Conservation (phyloP, 169 alveolate genomes). For the Plasmodium gallinaceum region DNA sequence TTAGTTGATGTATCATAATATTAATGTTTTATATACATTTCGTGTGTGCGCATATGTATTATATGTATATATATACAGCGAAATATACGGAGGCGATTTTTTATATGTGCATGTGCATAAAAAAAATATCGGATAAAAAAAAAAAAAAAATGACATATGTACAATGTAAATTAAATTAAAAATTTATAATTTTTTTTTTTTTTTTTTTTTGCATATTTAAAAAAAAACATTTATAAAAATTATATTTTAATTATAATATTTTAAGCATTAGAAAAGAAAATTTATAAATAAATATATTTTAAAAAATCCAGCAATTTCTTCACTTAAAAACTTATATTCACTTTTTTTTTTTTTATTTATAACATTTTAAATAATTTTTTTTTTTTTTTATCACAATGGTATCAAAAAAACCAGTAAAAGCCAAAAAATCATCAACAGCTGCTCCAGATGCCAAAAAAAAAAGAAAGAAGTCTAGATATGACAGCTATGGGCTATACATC, state of each 20-base stretch:
- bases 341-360: constrained; percentile 41
- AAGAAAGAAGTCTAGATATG: constrained; percentile 76
- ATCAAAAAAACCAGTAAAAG: constrained; percentile 71
- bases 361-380: constrained; percentile 13
- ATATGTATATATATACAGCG: constrained; percentile 24
- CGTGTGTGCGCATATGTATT: constrained; percentile 7
- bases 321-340: constrained; percentile 32
- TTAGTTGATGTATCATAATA: background rate
- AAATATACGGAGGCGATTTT: constrained; percentile 32
- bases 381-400: constrained; percentile 44
- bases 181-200: constrained; percentile 6
- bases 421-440: constrained; percentile 79
- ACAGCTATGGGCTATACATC: constrained; percentile 88
- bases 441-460: constrained; percentile 78
- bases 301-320: constrained; percentile 47
- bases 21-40: background rate
- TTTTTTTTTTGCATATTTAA: background rate
- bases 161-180: constrained; percentile 4
- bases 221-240: constrained; percentile 3
- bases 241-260: constrained; percentile 16
- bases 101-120: constrained; percentile 51
- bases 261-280: constrained; percentile 28
- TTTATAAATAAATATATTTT: background rate
- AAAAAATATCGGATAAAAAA: constrained; percentile 54
- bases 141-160: constrained; percentile 27